A percentile compares a stretch with the other conserved stretches of the same genome.
phyloP scores from a whole-genome alignment of 2,329 filamentous ascomycete genomes.

The Fusarium protoensiforme region DNA sequence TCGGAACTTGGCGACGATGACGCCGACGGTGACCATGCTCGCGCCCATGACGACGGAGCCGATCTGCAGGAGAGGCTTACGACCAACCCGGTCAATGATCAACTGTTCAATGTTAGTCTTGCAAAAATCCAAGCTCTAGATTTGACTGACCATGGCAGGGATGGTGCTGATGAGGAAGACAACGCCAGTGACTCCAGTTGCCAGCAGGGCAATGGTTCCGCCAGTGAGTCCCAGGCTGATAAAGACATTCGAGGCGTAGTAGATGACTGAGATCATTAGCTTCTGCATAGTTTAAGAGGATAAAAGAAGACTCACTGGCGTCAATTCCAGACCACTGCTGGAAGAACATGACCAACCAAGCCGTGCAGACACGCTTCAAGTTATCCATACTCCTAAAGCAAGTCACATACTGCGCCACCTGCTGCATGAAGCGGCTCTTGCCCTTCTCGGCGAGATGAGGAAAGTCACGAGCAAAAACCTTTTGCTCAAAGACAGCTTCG shows the following conservation, averaged over 20 bases:
- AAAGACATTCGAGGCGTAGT: constrained; percentile 67
- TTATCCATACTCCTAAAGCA: constrained; percentile 52
- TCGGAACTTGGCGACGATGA: constrained; percentile 32
- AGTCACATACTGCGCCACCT: constrained; percentile 61
- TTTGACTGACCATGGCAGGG: constrained; percentile 42
- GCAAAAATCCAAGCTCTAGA: fast-evolving
- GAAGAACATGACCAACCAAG: constrained; percentile 71
- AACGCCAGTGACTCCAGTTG: constrained; percentile 78
- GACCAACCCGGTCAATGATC: constrained; percentile 54
- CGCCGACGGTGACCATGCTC: constrained; percentile 30
- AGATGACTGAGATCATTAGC: constrained; percentile 51
- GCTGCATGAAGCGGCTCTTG: constrained; percentile 49
- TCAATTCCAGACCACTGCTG: constrained; percentile 54
- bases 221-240: constrained; percentile 70
- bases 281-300: neutral
- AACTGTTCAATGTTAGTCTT: neutral
- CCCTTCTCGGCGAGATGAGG: constrained; percentile 53
- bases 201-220: constrained; percentile 69
- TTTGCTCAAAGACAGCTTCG: constrained; percentile 80
- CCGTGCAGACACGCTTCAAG: constrained; percentile 72
- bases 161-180: constrained; percentile 65
- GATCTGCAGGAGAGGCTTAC: constrained; percentile 52
- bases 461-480: constrained; percentile 70
- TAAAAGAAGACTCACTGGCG: constrained; percentile 1
- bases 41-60: constrained; percentile 52